Evolutionary conservation across 345 rosid genomes (phyloP), one percentile per base, ranked within the genome.

Genomic region (Linum lewisii): DNA sequence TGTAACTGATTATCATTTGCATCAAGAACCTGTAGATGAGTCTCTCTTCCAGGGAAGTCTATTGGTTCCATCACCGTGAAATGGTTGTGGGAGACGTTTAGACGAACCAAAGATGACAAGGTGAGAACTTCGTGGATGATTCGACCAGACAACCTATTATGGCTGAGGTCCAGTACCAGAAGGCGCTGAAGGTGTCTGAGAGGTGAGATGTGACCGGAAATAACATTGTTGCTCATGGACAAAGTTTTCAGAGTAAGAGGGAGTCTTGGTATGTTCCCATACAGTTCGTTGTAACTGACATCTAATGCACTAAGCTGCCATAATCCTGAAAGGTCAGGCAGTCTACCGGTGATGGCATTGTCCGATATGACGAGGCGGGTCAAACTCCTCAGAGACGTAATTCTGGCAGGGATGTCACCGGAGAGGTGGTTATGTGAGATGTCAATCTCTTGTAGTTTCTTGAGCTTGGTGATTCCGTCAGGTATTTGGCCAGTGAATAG

Each of bases 301-400:
- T 80, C 82, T 32, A 82, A 56, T 24, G 75, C 74, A 61, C 67
- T 67, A 37, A 82, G 82, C 72, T 75, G 71, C 82, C 87, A 77
- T 57, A 76, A 44, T 29, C 78, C 85, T 18, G 64, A 63, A 16
- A 85, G 74, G 24, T 72, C 72, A 18, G 79, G 86, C 15, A 82
- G 78, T 58, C 67, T 77, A 52, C 85, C 77, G 6, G 78, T 73
- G 18, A 85, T 42, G 45, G 50, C 66, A 59, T 85, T 82, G 49
- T 68, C 54, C 42, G 86, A 73, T 25, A 80, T 36, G 61, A 60
- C 63, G 26, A 82, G 25, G 54, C 24, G 69, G 50, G 45, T 72
- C 66, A 77, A 59, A 34, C 81, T 72, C 72, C 85, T 44, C 59
- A 82, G 51, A 21, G 63, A 69, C 15, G 80, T 64, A 63, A 82